Evolutionary conservation across 139 green algal genomes (phyloP).

Genomic region (Mesostigma viride): DNA sequence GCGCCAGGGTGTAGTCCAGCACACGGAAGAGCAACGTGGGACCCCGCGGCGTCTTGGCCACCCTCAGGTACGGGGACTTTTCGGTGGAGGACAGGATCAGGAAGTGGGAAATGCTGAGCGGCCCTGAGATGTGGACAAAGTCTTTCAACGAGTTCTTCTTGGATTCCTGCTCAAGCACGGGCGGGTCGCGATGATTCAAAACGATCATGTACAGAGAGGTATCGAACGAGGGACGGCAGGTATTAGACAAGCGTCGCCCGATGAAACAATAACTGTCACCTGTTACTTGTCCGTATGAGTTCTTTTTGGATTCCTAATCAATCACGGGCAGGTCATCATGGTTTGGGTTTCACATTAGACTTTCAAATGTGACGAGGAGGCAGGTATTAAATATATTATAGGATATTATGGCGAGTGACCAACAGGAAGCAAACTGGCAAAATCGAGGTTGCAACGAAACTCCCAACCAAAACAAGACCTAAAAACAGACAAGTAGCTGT

Average conservation of each 20-base stretch:
- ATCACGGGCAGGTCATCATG: not conserved
- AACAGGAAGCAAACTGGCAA: not conserved
- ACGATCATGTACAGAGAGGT: not conserved
- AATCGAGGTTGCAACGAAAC: not conserved
- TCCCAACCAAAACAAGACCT: not conserved
- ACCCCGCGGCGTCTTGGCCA: conserved; percentile 77
- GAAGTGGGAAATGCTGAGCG: conserved; percentile 90
- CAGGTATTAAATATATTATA: not conserved
- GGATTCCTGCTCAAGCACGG: conserved; percentile 45
- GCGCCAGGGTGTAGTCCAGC: conserved; percentile 63
- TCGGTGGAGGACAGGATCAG: conserved; percentile 82
- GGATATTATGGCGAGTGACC: not conserved
- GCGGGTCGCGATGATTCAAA: not conserved
- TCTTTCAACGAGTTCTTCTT: conserved; percentile 81
- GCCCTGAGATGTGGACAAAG: conserved; percentile 87
- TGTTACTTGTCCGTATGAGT: no score
- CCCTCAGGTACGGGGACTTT: conserved; percentile 63
- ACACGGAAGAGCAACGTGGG: conserved; percentile 85
- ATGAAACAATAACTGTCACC: no score
- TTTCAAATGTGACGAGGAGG: not conserved
- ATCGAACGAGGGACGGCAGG: not conserved
- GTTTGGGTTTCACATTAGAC: not conserved
- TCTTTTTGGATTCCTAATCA: not conserved
- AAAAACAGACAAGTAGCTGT: no score
- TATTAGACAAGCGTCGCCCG: not conserved